phyloP scores from a whole-genome alignment of 768 basidiomycete species.

The Phaeolepiota aurea region DNA sequence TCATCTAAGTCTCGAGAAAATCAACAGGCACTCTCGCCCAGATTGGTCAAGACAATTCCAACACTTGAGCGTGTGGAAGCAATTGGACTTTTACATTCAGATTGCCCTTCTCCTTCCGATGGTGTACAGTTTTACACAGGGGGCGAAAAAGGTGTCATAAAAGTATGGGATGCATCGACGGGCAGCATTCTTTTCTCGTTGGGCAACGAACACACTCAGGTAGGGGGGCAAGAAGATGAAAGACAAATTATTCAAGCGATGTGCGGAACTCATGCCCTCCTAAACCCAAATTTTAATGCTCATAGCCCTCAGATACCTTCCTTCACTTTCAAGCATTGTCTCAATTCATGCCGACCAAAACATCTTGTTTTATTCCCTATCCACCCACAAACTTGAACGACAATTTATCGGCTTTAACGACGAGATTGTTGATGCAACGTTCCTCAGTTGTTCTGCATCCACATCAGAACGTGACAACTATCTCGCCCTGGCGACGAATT shows the following conservation, averaged over 20 bases:
- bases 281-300: too few species aligned
- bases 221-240: constrained; percentile 62
- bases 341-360: constrained; percentile 96
- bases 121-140: constrained; percentile 75
- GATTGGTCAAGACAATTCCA: constrained; percentile 71
- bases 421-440: constrained; percentile 87
- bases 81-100: constrained; percentile 58
- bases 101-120: constrained; percentile 30
- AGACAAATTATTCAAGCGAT: constrained; percentile 75
- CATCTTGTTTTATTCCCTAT: constrained; percentile 82
- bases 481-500: constrained; percentile 95
- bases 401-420: constrained; percentile 97
- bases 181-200: constrained; percentile 57
- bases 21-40: constrained; percentile 40
- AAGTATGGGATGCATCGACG: constrained; percentile 74
- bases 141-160: constrained; percentile 82
- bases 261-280: too few species aligned
- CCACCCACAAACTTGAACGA: constrained; percentile 52
- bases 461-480: constrained; percentile 46
- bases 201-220: constrained; percentile 38
- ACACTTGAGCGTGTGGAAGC: constrained; percentile 83
- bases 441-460: constrained; percentile 42
- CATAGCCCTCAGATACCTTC: constrained; percentile 65
- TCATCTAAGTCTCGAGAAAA: constrained; percentile 22
- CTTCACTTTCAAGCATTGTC: constrained; percentile 53